Conservation (phyloP, 148 eudicot species). For the Rhododendron ferrugineum region DNA sequence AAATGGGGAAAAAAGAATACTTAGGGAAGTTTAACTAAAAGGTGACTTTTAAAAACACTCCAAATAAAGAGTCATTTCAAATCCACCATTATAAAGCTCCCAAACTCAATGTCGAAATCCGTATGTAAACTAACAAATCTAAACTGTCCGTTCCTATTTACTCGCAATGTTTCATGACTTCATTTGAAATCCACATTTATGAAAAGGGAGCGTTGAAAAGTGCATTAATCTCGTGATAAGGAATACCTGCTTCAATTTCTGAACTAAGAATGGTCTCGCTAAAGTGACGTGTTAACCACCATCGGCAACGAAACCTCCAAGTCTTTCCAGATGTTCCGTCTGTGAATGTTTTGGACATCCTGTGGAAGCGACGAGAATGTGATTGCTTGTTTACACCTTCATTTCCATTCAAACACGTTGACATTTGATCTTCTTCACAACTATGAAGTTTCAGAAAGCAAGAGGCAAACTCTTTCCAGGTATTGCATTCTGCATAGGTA, state of each 20-base stretch:
- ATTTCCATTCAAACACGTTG: constrained; percentile 36
- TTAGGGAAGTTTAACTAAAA: neutral
- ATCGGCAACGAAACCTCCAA: constrained; percentile 75
- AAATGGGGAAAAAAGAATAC: too few relatives aligned
- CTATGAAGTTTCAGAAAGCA: constrained; percentile 49
- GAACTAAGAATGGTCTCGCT: constrained; percentile 39
- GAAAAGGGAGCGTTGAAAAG: neutral
- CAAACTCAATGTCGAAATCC: neutral
- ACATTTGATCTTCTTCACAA: constrained; percentile 62
- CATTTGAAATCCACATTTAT: neutral
- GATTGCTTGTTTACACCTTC: constrained; percentile 16
- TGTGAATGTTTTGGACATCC: constrained; percentile 39
- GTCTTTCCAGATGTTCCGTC: constrained; percentile 34
- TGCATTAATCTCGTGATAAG: neutral
- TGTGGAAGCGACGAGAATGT: constrained; percentile 17
- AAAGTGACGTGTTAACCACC: constrained; percentile 85
- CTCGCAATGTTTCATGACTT: neutral
- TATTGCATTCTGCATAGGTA: constrained; percentile 35
- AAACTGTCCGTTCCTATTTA: neutral
- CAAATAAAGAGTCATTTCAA: neutral
- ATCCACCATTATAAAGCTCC: neutral
- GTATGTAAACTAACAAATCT: neutral
- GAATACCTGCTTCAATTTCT: constrained; percentile 63
- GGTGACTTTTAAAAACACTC: neutral
- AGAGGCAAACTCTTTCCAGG: constrained; percentile 75